Evolutionary conservation across 2,329 filamentous ascomycete genomes (phyloP).

Genomic region (Aureobasidium sp.): DNA sequence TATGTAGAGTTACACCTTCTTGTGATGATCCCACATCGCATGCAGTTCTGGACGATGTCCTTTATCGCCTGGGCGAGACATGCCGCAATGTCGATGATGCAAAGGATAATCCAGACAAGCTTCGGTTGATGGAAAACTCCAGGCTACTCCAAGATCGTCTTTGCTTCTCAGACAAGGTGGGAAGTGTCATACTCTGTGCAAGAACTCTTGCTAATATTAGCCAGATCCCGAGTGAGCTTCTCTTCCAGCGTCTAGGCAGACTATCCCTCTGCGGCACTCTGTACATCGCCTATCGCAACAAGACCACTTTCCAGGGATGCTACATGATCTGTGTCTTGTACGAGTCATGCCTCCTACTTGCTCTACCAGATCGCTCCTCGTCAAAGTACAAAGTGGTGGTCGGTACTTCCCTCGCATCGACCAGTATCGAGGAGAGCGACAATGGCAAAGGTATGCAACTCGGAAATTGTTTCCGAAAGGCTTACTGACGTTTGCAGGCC

Average conservation of each 20-base stretch:
- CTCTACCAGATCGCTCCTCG: constrained; percentile 56
- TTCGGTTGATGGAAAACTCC: constrained; percentile 68
- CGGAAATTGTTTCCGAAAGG: neutral
- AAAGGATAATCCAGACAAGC: constrained; percentile 67
- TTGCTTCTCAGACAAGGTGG: constrained; percentile 63
- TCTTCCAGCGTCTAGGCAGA: constrained; percentile 75
- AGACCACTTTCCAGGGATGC: constrained; percentile 60
- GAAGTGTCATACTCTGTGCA: constrained; percentile 24
- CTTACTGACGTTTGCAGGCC: constrained; percentile 45
- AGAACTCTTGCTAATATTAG: neutral
- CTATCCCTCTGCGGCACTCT: constrained; percentile 75
- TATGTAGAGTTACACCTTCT: constrained; percentile 75
- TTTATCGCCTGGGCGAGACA: constrained; percentile 65
- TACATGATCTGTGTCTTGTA: constrained; percentile 88
- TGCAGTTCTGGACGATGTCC: constrained; percentile 66
- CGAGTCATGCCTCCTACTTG: constrained; percentile 69
- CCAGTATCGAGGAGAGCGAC: constrained; percentile 63
- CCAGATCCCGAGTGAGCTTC: constrained; percentile 27
- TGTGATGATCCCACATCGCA: constrained; percentile 79
- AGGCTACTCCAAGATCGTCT: constrained; percentile 80
- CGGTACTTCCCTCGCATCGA: constrained; percentile 60
- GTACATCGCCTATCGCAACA: constrained; percentile 73
- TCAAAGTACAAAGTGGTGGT: constrained; percentile 67
- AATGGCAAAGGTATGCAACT: constrained; percentile 57
- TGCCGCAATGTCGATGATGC: constrained; percentile 76